These are phyloP conservation scores for Chaetomidium leptoderma DNA, from an alignment of 495 filamentous ascomycete genomes.

Conservation along the genomic window DNA sequence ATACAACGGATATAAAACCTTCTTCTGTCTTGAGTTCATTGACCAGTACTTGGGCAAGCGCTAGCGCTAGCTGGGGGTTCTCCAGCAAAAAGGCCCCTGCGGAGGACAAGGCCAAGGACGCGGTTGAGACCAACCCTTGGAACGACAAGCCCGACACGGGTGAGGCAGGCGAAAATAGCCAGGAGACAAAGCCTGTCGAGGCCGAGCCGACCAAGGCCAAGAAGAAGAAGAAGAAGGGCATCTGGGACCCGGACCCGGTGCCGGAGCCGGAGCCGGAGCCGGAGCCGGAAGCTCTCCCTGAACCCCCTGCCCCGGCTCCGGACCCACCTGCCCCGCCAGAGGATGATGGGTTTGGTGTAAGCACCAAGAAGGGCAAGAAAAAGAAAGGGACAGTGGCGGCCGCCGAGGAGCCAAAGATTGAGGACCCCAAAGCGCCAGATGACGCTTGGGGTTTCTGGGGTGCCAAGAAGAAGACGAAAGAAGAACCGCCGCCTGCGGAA, in stretches of 20 bases:
- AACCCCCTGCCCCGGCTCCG: not conserved
- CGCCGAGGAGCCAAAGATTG: constrained; percentile 15
- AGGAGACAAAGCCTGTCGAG: constrained; percentile 19
- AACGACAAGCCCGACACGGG: constrained; percentile 34
- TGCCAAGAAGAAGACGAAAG: constrained; percentile 31
- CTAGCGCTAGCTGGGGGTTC: constrained; percentile 13
- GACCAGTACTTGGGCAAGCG: constrained; percentile 22
- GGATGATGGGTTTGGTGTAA: constrained; percentile 33
- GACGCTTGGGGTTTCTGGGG: constrained; percentile 23
- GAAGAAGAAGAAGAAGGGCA: constrained; percentile 4
- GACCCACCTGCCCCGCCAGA: constrained; percentile 28
- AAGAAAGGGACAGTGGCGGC: constrained; percentile 1
- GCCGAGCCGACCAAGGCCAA: constrained; percentile 14
- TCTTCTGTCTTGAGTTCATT: constrained; percentile 36
- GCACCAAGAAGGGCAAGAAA: constrained; percentile 26
- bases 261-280: not conserved
- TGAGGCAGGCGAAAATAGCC: constrained; percentile 27
- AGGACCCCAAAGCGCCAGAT: constrained; percentile 16
- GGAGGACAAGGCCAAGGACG: constrained; percentile 21
- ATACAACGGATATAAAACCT: constrained; percentile 30
- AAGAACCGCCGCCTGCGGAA: constrained; percentile 11
- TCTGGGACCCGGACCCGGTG: not conserved
- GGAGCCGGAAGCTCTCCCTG: not conserved
- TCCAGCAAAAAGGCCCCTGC: constrained; percentile 12
- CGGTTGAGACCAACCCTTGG: constrained; percentile 40